phyloP scores from a whole-genome alignment of 495 filamentous ascomycete species.

The Margaritispora aquatica region DNA sequence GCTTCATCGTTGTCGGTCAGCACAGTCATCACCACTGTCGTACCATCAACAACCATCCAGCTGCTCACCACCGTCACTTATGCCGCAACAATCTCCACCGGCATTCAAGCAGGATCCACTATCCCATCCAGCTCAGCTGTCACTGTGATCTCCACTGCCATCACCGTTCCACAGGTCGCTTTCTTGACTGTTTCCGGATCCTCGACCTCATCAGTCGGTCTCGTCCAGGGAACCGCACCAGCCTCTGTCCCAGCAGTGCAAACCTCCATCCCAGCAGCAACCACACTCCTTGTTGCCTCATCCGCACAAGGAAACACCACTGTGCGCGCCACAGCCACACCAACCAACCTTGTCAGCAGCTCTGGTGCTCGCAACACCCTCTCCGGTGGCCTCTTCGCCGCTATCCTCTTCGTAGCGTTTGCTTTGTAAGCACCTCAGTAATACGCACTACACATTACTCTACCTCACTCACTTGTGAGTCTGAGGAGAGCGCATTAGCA shows the following conservation, averaged over 20 bases:
- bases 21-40: slow-evolving; percentile 11
- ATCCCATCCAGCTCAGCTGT: slow-evolving; percentile 53
- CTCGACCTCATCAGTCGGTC: background rate
- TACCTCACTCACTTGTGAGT: background rate
- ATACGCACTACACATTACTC: background rate
- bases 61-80: slow-evolving; percentile 37
- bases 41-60: slow-evolving; percentile 52
- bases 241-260: slow-evolving; percentile 3
- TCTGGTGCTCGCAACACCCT: slow-evolving; percentile 5
- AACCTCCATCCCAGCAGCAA: background rate
- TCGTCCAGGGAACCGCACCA: slow-evolving; percentile 16
- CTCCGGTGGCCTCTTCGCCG: slow-evolving; percentile 11
- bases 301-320: background rate
- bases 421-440: slow-evolving; percentile 22
- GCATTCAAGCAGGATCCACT: slow-evolving; percentile 36
- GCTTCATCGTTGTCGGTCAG: slow-evolving; percentile 33
- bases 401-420: slow-evolving; percentile 15
- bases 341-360: background rate
- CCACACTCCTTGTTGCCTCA: slow-evolving; percentile 1
- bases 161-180: slow-evolving; percentile 44
- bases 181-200: slow-evolving; percentile 39
- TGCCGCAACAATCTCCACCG: slow-evolving; percentile 35
- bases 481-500: background rate
- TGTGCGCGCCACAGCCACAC: background rate
- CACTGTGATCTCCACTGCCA: slow-evolving; percentile 42